phyloP scores from a whole-genome alignment of 192 early-diverging fungal genomes.

The Physocladia obscura region DNA sequence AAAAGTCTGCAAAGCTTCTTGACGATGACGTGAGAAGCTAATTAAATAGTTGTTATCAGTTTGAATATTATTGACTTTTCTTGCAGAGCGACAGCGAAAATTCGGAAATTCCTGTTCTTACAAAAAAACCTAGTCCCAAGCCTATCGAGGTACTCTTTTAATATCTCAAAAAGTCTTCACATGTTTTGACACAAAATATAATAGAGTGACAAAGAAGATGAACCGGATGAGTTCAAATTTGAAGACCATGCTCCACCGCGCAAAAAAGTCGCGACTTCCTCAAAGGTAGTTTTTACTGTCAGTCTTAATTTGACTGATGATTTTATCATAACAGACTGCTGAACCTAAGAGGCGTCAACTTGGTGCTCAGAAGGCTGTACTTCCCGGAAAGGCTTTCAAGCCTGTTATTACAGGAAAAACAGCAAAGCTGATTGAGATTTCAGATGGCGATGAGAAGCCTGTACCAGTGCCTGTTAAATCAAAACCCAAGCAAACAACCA shows the following conservation, averaged over 20 bases:
- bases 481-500: background rate
- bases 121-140: no score
- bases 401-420: background rate
- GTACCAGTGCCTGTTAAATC: conserved; percentile 5
- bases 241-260: conserved; percentile 12
- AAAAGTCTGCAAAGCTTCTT: background rate
- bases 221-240: conserved; percentile 1
- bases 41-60: no score
- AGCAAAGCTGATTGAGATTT: background rate
- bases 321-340: background rate
- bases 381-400: conserved; percentile 11
- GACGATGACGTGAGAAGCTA: background rate
- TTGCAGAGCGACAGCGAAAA: background rate
- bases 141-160: no score
- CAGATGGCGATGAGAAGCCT: conserved; percentile 2
- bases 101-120: no score
- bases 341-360: conserved; percentile 21
- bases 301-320: background rate
- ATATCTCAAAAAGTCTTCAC: no score
- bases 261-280: conserved; percentile 16
- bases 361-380: conserved; percentile 4
- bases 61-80: background rate
- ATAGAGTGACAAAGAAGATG: no score
- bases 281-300: background rate
- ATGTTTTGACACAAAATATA: no score